These are phyloP conservation scores for Hanseniaspora nectarophila DNA, from an alignment of 805 yeast genomes.

Conservation along the genomic window DNA sequence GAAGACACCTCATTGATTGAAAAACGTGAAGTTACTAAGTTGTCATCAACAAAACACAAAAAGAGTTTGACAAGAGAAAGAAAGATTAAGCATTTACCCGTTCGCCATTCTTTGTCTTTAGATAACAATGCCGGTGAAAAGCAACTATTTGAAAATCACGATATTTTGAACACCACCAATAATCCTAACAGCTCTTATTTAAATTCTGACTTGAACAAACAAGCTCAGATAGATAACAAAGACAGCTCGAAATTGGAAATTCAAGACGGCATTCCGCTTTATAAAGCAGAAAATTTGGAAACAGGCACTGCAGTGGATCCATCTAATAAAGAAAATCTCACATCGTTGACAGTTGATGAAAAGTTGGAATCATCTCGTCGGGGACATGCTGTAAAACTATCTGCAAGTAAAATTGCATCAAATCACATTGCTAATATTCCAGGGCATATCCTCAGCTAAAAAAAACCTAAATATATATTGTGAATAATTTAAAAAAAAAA, in stretches of 20 bases:
- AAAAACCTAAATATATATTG: too few species aligned
- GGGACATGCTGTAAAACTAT: neutral
- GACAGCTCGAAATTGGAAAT: neutral
- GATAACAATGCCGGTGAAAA: neutral
- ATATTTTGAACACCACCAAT: neutral
- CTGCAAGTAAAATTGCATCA: neutral
- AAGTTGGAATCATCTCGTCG: neutral
- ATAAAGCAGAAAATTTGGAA: neutral
- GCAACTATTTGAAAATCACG: neutral
- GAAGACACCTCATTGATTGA: neutral
- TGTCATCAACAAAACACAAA: neutral
- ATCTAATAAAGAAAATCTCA: constrained; percentile 1
- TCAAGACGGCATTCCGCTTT: neutral
- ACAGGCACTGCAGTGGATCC: constrained; percentile 3
- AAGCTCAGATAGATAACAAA: neutral
- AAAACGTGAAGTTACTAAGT: neutral
- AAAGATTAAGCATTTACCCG: neutral
- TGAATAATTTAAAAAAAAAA: too few species aligned
- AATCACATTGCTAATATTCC: neutral
- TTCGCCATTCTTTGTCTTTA: neutral
- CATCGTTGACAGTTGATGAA: neutral
- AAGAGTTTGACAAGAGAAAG: constrained; percentile 10
- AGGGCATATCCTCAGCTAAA: too few species aligned
- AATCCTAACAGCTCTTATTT: neutral
- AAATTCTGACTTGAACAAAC: neutral